These are phyloP conservation scores for Penstemon newberryi DNA, from an alignment of 257 asterid species.

Conservation along the genomic window DNA sequence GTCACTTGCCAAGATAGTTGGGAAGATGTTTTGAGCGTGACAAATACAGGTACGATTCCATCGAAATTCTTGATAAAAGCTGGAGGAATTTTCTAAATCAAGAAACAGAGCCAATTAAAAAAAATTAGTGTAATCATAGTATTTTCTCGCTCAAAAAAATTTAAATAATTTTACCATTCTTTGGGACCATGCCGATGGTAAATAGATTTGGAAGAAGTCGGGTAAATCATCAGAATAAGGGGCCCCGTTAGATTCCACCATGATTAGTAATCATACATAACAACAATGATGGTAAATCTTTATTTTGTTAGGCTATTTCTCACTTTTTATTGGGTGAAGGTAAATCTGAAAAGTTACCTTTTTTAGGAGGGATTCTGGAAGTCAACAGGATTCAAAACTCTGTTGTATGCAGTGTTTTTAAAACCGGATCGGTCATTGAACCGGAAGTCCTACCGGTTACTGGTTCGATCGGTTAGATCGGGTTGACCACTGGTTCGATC, in stretches of 20 bases:
- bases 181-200: constrained; percentile 17
- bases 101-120: not conserved
- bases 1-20: constrained; percentile 27
- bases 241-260: not conserved
- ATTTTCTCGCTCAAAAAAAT: not conserved
- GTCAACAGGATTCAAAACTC: no score
- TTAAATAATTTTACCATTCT: constrained; percentile 28
- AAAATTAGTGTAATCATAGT: not conserved
- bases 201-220: constrained; percentile 41
- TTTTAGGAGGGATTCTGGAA: no score
- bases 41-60: constrained; percentile 27
- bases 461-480: no score
- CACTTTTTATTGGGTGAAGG: no score
- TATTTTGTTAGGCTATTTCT: no score
- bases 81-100: constrained; percentile 39
- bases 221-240: constrained; percentile 27
- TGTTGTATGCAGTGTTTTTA: no score
- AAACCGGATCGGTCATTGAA: no score
- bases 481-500: no score
- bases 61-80: constrained; percentile 34
- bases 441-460: no score
- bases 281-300: no score
- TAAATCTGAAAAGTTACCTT: no score
- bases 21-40: constrained; percentile 16
- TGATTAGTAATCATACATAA: not conserved